phyloP scores from a whole-genome alignment of 2,329 filamentous ascomycete genomes.

The Claviceps digitariae region DNA sequence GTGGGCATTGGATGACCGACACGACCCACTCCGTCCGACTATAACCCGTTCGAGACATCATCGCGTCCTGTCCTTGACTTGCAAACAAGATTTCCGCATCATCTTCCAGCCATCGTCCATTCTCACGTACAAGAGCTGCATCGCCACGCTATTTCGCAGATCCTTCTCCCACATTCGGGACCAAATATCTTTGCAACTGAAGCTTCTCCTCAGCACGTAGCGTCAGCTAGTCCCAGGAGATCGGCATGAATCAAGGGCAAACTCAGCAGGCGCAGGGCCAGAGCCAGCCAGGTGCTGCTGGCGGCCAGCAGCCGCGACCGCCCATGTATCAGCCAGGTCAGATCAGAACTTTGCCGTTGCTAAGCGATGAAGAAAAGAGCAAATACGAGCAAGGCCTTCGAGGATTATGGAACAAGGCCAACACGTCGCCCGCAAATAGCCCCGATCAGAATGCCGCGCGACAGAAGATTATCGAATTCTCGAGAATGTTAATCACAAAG shows the following conservation, averaged over 20 bases:
- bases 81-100: background rate
- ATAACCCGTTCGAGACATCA: background rate
- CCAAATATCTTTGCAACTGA: background rate
- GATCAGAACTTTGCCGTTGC: constrained; percentile 34
- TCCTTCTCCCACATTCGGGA: too few relatives aligned
- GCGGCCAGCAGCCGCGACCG: constrained; percentile 14
- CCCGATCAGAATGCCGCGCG: constrained; percentile 35
- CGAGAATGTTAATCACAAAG: constrained; percentile 40
- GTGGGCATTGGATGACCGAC: background rate
- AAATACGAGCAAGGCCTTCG: constrained; percentile 47
- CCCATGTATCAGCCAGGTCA: constrained; percentile 38
- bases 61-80: background rate
- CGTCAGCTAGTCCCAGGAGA: background rate
- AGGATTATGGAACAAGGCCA: constrained; percentile 38
- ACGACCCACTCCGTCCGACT: background rate
- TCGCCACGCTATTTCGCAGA: background rate
- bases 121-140: background rate
- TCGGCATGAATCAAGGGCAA: constrained; percentile 15
- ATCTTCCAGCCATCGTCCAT: background rate
- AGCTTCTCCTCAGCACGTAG: background rate
- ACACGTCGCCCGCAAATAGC: constrained; percentile 33
- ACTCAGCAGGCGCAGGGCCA: constrained; percentile 10
- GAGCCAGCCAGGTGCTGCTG: constrained; percentile 13
- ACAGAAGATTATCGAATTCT: constrained; percentile 47
- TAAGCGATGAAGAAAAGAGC: constrained; percentile 40